Percentiles rank a stretch among this genome's conserved stretches.
Conservation (phyloP, 768 basidiomycete species). For the Crepidotus variabilis region DNA sequence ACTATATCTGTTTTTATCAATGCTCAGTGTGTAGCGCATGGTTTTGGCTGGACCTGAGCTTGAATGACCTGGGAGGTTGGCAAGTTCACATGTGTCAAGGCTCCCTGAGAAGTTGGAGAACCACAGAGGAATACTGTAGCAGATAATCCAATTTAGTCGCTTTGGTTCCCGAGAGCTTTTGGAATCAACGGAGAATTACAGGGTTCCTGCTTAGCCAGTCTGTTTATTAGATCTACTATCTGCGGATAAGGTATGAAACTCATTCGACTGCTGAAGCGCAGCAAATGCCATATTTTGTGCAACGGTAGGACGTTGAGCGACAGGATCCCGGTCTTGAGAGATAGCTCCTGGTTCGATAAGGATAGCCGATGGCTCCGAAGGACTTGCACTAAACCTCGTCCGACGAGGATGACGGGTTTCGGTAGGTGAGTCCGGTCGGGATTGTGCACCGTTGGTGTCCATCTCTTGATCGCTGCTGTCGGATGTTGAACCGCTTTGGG, state of each 20-base stretch:
- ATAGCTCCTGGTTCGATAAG: slow-evolving; percentile 34
- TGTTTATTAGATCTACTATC: slow-evolving; percentile 2
- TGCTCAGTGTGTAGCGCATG: background rate
- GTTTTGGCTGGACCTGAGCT: background rate
- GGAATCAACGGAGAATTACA: background rate
- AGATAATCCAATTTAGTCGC: background rate
- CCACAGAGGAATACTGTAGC: background rate
- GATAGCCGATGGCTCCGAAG: slow-evolving; percentile 37
- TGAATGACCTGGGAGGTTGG: background rate
- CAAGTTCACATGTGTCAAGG: background rate
- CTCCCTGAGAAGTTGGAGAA: background rate
- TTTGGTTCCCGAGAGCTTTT: background rate
- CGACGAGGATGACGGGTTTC: slow-evolving; percentile 24
- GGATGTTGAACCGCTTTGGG: slow-evolving; percentile 30
- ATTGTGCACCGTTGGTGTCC: slow-evolving; percentile 39
- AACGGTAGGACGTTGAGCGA: slow-evolving; percentile 59
- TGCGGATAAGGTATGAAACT: slow-evolving; percentile 10
- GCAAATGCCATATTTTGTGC: slow-evolving; percentile 88
- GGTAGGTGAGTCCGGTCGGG: slow-evolving; percentile 49
- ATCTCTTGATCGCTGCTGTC: slow-evolving; percentile 54
- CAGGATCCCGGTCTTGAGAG: slow-evolving; percentile 30
- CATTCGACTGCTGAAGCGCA: slow-evolving; percentile 51
- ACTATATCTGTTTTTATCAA: background rate
- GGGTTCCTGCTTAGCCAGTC: background rate
- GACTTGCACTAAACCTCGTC: background rate